Percentiles rank a stretch among this genome's conserved stretches.
Conservation (phyloP, 495 filamentous ascomycete genomes). For the Daldinia concentrica region DNA sequence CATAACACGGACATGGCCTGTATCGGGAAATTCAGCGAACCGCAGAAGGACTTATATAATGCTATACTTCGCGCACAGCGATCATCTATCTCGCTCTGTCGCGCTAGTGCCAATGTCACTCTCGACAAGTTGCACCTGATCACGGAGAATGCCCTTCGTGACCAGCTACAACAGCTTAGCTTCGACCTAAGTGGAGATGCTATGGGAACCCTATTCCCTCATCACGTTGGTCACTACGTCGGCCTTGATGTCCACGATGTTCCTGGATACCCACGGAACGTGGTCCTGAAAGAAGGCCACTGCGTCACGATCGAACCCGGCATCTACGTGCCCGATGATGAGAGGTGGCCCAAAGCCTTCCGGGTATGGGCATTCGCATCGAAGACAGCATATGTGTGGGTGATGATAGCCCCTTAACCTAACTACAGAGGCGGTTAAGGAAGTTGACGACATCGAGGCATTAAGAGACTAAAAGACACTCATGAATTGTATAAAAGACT, state of each 20-base stretch:
- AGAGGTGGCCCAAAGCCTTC: slow-evolving; percentile 84
- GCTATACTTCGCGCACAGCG: slow-evolving; percentile 85
- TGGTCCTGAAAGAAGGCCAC: slow-evolving; percentile 74
- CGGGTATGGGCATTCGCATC: slow-evolving; percentile 87
- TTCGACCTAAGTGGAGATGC: slow-evolving; percentile 75
- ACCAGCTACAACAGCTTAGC: slow-evolving; percentile 75
- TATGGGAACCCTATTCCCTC: slow-evolving; percentile 60
- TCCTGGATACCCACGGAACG: slow-evolving; percentile 75
- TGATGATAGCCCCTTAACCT: slow-evolving; percentile 76
- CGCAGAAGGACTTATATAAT: slow-evolving; percentile 89
- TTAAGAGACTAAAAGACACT: slow-evolving; percentile 60
- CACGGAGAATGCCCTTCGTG: slow-evolving; percentile 72
- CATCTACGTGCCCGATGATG: slow-evolving; percentile 88
- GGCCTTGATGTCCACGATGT: slow-evolving; percentile 94
- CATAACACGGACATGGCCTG: slow-evolving; percentile 94
- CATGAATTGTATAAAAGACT: background rate
- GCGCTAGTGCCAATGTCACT: slow-evolving; percentile 70
- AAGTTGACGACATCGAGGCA: slow-evolving; percentile 90
- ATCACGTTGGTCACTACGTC: slow-evolving; percentile 93
- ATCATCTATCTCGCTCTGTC: slow-evolving; percentile 77
- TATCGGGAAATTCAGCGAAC: slow-evolving; percentile 77
- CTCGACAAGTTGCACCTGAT: slow-evolving; percentile 84
- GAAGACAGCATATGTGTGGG: slow-evolving; percentile 92
- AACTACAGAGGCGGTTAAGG: slow-evolving; percentile 89
- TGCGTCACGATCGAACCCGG: slow-evolving; percentile 96